phyloP scores from a whole-genome alignment of 2,329 filamentous ascomycete genomes.

The Lachnellula arida region DNA sequence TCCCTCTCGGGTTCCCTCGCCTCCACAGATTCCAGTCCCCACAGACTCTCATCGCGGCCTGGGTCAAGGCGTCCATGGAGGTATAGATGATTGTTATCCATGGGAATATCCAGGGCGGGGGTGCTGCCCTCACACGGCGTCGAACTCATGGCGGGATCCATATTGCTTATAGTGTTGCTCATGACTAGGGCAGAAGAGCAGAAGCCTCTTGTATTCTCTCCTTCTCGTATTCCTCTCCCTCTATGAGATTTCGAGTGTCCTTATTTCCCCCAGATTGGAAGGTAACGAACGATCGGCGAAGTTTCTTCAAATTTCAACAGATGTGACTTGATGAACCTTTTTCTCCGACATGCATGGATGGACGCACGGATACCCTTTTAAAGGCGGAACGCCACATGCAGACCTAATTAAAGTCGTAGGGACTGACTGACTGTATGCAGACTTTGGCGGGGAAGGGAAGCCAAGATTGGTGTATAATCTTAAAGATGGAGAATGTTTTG shows the following conservation, averaged over 20 bases:
- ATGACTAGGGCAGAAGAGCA: neutral
- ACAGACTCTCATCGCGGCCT: conserved; percentile 15
- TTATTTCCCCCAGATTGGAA: neutral
- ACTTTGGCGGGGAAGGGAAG: no score
- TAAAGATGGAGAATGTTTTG: no score
- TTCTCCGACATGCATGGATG: no score
- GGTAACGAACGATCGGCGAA: neutral
- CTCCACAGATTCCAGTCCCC: conserved; percentile 14
- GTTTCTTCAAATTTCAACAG: neutral
- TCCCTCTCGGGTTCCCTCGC: neutral
- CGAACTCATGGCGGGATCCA: neutral
- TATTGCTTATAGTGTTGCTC: neutral
- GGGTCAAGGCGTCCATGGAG: conserved; percentile 20
- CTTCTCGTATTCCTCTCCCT: neutral
- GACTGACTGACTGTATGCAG: no score
- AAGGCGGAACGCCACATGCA: no score
- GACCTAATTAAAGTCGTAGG: no score
- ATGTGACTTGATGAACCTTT: neutral
- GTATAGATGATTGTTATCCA: conserved; percentile 22
- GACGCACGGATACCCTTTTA: no score
- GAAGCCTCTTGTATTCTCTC: neutral
- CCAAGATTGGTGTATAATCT: no score
- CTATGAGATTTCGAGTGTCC: neutral
- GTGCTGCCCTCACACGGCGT: neutral
- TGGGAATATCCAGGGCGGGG: conserved; percentile 2